Evolutionary conservation across 805 yeast genomes (phyloP), one percentile per base, ranked within the genome.

Genomic region (Ogataea allantospora): DNA sequence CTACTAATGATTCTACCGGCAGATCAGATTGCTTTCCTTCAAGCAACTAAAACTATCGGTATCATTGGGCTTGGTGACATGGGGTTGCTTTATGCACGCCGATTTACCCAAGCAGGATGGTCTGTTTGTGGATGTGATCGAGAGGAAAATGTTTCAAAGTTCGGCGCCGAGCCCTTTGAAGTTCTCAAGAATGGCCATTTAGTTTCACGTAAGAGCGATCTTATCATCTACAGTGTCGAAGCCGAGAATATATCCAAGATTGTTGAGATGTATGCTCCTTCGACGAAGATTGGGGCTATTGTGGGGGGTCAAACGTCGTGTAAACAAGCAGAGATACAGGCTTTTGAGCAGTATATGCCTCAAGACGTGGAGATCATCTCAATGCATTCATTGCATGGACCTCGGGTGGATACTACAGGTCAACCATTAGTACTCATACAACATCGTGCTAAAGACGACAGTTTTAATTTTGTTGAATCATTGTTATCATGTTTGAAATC

Each of bases 271-370:
- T 91, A 91, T 61, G 97, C 95, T 0, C 91, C 95, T 0, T 83
- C 91, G 0, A 80, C 96, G 4, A 91, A 91, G 57, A 63, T 80
- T 3, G 95, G 95, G 2, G 83, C 95, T 3, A 77, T 89, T 27
- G 95, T 93, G 5, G 99, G 98, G n/a, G 99, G 99, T 6, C 99
- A 93, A 62, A 89, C 99, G 0, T 85, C 96, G 7, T 91, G 98
- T 63, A 93, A 93, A 55, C 80, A 77, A 17, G 95, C 95, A 0
- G 99, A 93, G 57, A 83, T 93, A 18, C 70, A 63, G 11, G 96
- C 97, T 0, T 86, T 93, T 58, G 96, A 88, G 51, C 66, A 68
- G 30, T 65, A 74, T 48, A 59, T 88, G 21, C 97, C 98, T 0
- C 42, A 53, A 0, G 98, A 93, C 63, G 82, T 79, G 4, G 84